These are phyloP conservation scores for Ogataea thermomethanolica DNA, from an alignment of 805 yeast species.

Conservation along the genomic window DNA sequence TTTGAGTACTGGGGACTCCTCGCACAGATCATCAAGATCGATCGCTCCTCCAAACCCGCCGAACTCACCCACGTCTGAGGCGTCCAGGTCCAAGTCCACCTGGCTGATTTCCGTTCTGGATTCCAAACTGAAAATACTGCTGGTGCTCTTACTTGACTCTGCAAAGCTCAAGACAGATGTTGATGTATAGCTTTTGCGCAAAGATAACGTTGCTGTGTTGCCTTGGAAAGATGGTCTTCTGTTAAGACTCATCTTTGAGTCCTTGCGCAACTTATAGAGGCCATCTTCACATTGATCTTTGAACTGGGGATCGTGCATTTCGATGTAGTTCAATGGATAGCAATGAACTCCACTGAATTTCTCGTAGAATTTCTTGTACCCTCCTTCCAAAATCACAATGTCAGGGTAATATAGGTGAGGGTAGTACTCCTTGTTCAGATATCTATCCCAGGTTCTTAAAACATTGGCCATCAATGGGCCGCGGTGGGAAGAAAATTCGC, in stretches of 20 bases:
- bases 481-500: constrained; percentile 89
- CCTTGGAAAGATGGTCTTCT: constrained; percentile 24
- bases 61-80: constrained; percentile 17
- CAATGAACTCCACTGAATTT: constrained; percentile 52
- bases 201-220: constrained; percentile 8
- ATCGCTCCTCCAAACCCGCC: constrained; percentile 27
- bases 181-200: constrained; percentile 19
- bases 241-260: constrained; percentile 30
- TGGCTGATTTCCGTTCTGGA: background rate
- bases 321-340: constrained; percentile 74
- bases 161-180: constrained; percentile 24
- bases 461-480: constrained; percentile 94
- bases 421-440: constrained; percentile 65
- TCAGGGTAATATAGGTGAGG: constrained; percentile 87
- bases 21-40: constrained; percentile 26
- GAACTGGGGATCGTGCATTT: constrained; percentile 69
- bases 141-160: constrained; percentile 15
- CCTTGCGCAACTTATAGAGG: constrained; percentile 38
- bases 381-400: constrained; percentile 84
- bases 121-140: constrained; percentile 7
- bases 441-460: constrained; percentile 79
- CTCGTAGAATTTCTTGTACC: constrained; percentile 77
- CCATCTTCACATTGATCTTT: constrained; percentile 43
- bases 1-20: constrained; percentile 21
- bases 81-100: background rate